Base-by-base conservation (phyloP, 192 early-diverging fungal genomes). In the Backusella australiensis region DNA sequence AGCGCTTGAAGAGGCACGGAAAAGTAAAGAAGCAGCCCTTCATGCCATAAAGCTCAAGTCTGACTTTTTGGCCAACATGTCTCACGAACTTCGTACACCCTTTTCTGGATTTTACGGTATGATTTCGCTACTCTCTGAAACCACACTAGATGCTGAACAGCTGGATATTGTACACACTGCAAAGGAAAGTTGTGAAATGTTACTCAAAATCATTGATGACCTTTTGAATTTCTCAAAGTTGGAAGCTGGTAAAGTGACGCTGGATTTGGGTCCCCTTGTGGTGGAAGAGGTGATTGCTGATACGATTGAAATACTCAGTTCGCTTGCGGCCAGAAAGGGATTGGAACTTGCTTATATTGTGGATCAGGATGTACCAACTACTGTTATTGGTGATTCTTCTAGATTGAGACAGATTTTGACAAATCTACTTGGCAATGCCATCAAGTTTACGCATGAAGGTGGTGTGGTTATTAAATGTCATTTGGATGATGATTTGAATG, bases 41-140 rank as follows among this genome's bases (percentile, higher is more conserved):
- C 65, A 72, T 11, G 86, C 86, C 2, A 84, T 83, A 14, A 81
- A 82, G 71, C 76, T 85, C 5, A 87, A 87, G 52, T 81, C 86
- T 41, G 82, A 87, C 82, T 94, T 94, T 75, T 82, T 94, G 66
- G 91, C 93, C 7, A 93, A 90, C 67, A 92, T 93, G 87, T 90
- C 89, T 29, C 94, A 95, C 73, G 94, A 95, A 75, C 82, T 92
- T 66, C 90, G 93, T 23, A 94, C 93, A 74, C 86, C 86, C 0
- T 88, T 88, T 52, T 84, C 85, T 49, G 86, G 86, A 35, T 88
- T 88, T 66, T 84, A 86, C 72, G 86, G 85, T 35, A 88, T 88
- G 86, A 73, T 88, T 44, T 84, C 83, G 0, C 66, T 88, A n/a
- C 52, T 88, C 21, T 79, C 83, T 11, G 85, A 88, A 74, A 86